Evolutionary conservation across 192 early-diverging fungal genomes (phyloP).

Genomic region (Funneliformis geosporum): DNA sequence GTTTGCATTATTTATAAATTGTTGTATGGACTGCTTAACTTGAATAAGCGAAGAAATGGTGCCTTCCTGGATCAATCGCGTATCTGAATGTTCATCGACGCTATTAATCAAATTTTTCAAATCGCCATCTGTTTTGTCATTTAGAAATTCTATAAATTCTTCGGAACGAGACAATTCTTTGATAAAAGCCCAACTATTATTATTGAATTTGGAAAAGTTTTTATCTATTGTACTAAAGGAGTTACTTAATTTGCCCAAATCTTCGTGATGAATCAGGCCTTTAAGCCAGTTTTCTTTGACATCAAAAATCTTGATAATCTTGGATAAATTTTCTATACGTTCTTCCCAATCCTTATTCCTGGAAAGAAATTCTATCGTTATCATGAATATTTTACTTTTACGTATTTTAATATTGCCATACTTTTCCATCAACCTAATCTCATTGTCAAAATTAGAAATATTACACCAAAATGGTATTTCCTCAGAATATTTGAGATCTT

Average conservation of each 20-base stretch:
- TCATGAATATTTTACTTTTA: neutral
- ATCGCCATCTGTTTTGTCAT: conserved; percentile 2
- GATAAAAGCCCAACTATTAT: neutral
- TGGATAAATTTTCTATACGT: neutral
- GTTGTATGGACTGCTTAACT: conserved; percentile 30
- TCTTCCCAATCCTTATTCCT: neutral
- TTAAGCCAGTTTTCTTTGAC: neutral
- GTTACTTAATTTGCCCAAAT: neutral
- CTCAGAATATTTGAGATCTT: neutral
- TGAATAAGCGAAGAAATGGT: conserved; percentile 26
- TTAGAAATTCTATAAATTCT: neutral
- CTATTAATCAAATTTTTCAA: conserved; percentile 36
- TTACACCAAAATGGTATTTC: conserved; percentile 18
- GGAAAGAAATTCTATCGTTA: neutral
- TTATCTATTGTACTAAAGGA: neutral
- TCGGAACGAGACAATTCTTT: neutral
- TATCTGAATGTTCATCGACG: conserved; percentile 33
- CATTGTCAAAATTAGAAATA: neutral
- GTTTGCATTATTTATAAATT: conserved; percentile 11
- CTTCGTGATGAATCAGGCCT: neutral
- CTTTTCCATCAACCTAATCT: neutral
- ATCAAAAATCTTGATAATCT: neutral
- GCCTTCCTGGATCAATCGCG: conserved; percentile 29
- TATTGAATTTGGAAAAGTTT: neutral
- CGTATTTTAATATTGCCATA: neutral